Evolutionary conservation across 2,329 filamentous ascomycete genomes (phyloP).

Genomic region (Claviceps arundinis): DNA sequence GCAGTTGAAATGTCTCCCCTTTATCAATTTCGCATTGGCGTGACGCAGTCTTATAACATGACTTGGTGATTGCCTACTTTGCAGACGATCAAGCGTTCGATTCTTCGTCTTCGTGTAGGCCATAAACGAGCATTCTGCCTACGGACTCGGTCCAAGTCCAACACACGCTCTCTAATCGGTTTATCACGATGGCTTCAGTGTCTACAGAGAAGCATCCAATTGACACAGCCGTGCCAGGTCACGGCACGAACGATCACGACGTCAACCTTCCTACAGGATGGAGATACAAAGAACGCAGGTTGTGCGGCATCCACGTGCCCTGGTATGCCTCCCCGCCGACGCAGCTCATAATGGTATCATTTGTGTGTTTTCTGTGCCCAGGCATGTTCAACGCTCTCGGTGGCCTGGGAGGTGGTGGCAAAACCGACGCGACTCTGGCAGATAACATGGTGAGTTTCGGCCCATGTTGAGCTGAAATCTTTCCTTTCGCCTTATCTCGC

Average conservation of each 20-base stretch:
- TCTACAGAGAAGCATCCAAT: constrained; percentile 1
- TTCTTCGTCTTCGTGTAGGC: neutral
- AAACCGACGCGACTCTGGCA: constrained; percentile 33
- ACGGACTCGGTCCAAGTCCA: too few species aligned
- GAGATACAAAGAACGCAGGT: constrained; percentile 42
- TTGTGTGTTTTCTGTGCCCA: constrained; percentile 47
- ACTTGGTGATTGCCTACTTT: neutral
- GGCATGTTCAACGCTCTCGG: constrained; percentile 59
- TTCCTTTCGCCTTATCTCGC: neutral
- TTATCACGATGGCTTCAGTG: neutral
- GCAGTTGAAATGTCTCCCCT: too few species aligned
- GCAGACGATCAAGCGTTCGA: neutral
- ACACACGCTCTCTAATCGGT: too few species aligned
- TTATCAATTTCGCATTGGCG: too few species aligned
- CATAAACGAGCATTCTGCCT: neutral
- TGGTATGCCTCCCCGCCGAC: constrained; percentile 63
- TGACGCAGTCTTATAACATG: too few species aligned
- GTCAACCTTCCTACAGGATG: constrained; percentile 34
- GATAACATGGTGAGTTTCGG: constrained; percentile 16
- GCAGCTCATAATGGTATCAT: constrained; percentile 54
- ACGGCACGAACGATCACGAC: neutral
- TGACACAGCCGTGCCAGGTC: neutral
- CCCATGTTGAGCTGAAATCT: neutral
- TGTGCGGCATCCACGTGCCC: constrained; percentile 34
- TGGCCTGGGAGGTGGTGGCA: constrained; percentile 48